Base-by-base conservation (phyloP, 129 eudicot species). In the Erigeron canadensis region DNA sequence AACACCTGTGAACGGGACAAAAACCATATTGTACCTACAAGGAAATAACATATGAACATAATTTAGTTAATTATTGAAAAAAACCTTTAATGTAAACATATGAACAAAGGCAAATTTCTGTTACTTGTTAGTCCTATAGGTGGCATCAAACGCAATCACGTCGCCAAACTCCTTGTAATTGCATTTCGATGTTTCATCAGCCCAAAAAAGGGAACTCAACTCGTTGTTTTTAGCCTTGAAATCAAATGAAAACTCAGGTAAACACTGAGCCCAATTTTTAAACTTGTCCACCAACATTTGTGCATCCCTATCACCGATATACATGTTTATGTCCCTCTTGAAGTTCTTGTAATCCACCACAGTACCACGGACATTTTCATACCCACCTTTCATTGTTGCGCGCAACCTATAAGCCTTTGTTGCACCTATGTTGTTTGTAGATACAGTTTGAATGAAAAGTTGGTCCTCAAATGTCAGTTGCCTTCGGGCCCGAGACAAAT, bases 271-370 rank as follows among this genome's bases (percentile, higher is more conserved):
- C 17, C 65, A 23, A 6, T 60, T 37, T 10, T 3, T 60, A 41
- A 60, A 3, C 15, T 60, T 60, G 12, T 60, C 65, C 11, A 34
- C 65, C n/a, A 60, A 28, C 65, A 60, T 60, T 13, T 60, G 65
- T 5, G 65, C 43, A 10, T 60, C 65, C 6, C 42, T 59, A 0
- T 11, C 17, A 3, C 65, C 65, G 1, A 60, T 16, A 5, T 22
- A 60, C 7, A 5, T 60, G 15, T 60, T 60, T 2, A 60, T 6
- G 6, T 7, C 40, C 7, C 42, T 28, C 28, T 17, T 11, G 34
- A 34, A 12, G 0, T 60, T 60, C 40, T 22, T 60, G 5, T 13
- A 60, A 60, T 60, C 65, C 0, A 2, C 5, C 10, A 4, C 17
- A 28, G 16, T 60, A 10, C 19, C 65, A 60, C 65, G 65, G 2